These are phyloP conservation scores for Leptodontidium sp. DNA, from an alignment of 2,329 filamentous ascomycete species.

Conservation along the genomic window DNA sequence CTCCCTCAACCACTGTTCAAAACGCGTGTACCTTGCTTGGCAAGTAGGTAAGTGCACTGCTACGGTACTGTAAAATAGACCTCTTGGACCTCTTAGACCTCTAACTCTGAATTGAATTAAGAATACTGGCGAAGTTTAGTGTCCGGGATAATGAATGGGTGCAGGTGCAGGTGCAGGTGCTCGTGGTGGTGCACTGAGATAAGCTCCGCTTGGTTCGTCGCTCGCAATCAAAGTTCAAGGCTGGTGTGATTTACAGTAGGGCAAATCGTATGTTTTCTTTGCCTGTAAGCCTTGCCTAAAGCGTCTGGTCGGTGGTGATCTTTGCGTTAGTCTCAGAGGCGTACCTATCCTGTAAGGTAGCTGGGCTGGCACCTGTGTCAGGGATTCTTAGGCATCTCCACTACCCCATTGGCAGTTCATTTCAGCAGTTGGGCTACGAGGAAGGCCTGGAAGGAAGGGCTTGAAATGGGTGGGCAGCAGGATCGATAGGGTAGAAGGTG, in stretches of 20 bases:
- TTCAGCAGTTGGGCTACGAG: neutral
- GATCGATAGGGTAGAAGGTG: too few relatives aligned
- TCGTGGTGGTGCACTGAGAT: neutral
- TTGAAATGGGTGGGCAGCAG: too few relatives aligned
- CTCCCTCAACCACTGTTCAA: constrained; percentile 7
- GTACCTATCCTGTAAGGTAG: neutral
- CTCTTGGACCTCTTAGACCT: too few relatives aligned
- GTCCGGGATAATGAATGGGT: too few relatives aligned
- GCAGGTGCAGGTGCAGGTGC: too few relatives aligned
- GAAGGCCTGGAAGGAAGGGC: too few relatives aligned
- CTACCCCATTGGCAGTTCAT: neutral
- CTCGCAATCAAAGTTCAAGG: constrained; percentile 1
- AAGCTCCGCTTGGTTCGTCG: neutral
- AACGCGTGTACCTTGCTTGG: neutral
- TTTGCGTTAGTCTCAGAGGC: constrained; percentile 10
- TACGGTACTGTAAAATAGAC: too few relatives aligned
- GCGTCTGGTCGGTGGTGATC: constrained; percentile 1
- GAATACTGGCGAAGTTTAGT: neutral
- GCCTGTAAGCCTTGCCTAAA: neutral
- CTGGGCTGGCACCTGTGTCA: neutral
- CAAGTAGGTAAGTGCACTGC: neutral
- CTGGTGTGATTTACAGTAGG: neutral
- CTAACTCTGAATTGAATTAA: too few relatives aligned
- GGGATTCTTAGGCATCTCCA: neutral
- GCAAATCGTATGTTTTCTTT: neutral